A percentile compares a stretch with the other conserved stretches of the same genome.
These are phyloP conservation scores for Penicillium soppii DNA, from an alignment of 495 filamentous ascomycete genomes.

Conservation along the genomic window DNA sequence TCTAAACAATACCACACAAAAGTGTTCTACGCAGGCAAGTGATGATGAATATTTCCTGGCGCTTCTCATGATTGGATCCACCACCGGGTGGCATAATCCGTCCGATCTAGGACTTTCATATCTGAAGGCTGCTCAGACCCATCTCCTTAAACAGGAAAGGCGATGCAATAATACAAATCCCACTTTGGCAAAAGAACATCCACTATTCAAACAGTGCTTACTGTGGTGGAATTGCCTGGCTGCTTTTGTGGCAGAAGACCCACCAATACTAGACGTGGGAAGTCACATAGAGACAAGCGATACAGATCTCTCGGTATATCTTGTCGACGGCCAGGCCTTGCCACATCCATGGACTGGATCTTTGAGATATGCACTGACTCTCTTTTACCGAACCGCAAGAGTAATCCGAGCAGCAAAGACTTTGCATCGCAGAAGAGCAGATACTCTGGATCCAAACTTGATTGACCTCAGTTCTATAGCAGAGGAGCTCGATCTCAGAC, in stretches of 20 bases:
- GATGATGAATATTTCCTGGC: slow-evolving; percentile 28
- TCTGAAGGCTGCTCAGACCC: slow-evolving; percentile 23
- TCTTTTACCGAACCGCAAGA: slow-evolving; percentile 24
- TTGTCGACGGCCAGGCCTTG: slow-evolving; percentile 23
- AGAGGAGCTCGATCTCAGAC: slow-evolving; percentile 20
- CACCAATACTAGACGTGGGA: slow-evolving; percentile 19
- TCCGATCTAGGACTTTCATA: slow-evolving; percentile 22
- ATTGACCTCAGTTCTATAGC: slow-evolving; percentile 21
- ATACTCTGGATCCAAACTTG: slow-evolving; percentile 9
- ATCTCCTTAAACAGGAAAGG: slow-evolving; percentile 17
- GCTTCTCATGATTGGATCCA: slow-evolving; percentile 25
- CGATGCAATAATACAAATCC: slow-evolving; percentile 18
- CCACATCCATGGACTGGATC: slow-evolving; percentile 28
- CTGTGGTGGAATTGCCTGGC: slow-evolving; percentile 27
- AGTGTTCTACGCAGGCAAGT: slow-evolving; percentile 13
- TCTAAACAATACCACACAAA: slow-evolving; percentile 16
- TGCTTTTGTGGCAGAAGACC: slow-evolving; percentile 26
- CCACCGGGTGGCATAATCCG: slow-evolving; percentile 24
- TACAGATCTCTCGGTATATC: slow-evolving; percentile 18
- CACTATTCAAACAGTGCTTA: slow-evolving; percentile 24
- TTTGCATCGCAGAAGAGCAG: slow-evolving; percentile 9
- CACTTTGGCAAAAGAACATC: slow-evolving; percentile 24
- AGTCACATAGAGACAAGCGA: slow-evolving; percentile 15
- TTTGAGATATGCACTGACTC: slow-evolving; percentile 16
- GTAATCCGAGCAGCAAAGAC: slow-evolving; percentile 19